phyloP scores from a whole-genome alignment of 1,284 basidiomycete genomes.

The Schizopora paradoxa region DNA sequence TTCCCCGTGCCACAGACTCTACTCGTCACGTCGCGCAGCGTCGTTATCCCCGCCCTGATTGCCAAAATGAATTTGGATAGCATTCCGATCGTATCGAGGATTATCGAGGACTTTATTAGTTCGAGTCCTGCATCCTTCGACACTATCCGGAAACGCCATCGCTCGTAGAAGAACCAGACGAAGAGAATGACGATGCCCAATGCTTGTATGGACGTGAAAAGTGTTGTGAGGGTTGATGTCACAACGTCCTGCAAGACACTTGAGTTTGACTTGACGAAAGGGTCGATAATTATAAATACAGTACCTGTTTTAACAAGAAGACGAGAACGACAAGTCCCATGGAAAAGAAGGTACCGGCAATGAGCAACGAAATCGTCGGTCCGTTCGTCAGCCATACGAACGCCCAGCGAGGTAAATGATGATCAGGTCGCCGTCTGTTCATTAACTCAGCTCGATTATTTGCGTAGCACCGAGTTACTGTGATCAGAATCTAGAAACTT shows the following conservation, averaged over 20 bases:
- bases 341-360: constrained; percentile 5
- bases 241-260: constrained; percentile 1
- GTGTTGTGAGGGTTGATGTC: background rate
- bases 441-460: too few species aligned
- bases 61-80: too few species aligned
- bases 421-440: constrained; percentile 6
- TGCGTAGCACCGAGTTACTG: too few species aligned
- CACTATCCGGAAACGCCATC: constrained; percentile 9
- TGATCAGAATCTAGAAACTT: too few species aligned
- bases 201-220: background rate
- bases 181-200: constrained; percentile 3
- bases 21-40: too few species aligned
- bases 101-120: too few species aligned
- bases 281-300: background rate
- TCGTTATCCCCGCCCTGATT: too few species aligned
- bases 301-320: constrained; percentile 3
- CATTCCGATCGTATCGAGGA: too few species aligned
- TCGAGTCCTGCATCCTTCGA: constrained; percentile 2
- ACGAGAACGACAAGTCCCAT: constrained; percentile 4
- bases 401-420: constrained; percentile 3
- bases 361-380: constrained; percentile 6
- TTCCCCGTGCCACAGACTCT: too few species aligned
- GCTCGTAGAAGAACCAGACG: constrained; percentile 1
- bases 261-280: background rate
- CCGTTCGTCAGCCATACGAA: constrained; percentile 7